Base-by-base conservation (phyloP, 176 grass and related monocot genomes). In the Carex kokanica region DNA sequence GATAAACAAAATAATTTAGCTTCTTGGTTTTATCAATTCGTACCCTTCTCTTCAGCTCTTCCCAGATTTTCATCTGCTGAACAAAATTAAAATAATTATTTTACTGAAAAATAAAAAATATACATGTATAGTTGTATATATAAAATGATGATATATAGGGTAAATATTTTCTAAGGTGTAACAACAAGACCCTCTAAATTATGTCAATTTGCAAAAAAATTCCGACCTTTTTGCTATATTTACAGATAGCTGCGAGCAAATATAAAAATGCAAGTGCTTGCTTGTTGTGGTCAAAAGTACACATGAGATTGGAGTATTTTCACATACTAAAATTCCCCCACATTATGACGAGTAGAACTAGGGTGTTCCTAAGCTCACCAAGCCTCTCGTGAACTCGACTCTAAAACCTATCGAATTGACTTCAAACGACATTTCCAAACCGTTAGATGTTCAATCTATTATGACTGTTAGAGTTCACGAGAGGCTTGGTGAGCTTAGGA, bases 1-100 rank as follows among this genome's bases (percentile, higher is more conserved):
- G 2, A 64, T 24, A 68, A 81, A 52, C 18, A 27, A 49, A 49
- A 61, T 83, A 60, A 66, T 69, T n/a, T 66, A 78, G 63, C 36
- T 55, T 15, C 34, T 38, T 74, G 15, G 79, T 29, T 63, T 62
- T 27, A 47, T 29, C 27, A 84, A 29, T 6, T 5, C 89, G 15
- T 92, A 99, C 97, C 17, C 84, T 92, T 86, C 85, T 86, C 83
- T 88, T 52, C 7, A 67, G 85, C 86, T 81, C 88, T 82, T 93
- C 88, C 88, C 87, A 93, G 34, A 90, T 86, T 53, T 93, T 90
- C 93, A 93, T 95, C 96, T 99, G 81, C 83, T 83, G 60, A 73
- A 79, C 52, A 43, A 83, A 83, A 83, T 80, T 1, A 80, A 62
- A 85, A 55, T 12, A 64, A 86, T 40, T 53, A 60, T 32, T 78